Percentiles rank a stretch among this genome's conserved stretches.
These are phyloP conservation scores for Leucosporidium scottii DNA, from an alignment of 768 basidiomycete species.

Conservation along the genomic window DNA sequence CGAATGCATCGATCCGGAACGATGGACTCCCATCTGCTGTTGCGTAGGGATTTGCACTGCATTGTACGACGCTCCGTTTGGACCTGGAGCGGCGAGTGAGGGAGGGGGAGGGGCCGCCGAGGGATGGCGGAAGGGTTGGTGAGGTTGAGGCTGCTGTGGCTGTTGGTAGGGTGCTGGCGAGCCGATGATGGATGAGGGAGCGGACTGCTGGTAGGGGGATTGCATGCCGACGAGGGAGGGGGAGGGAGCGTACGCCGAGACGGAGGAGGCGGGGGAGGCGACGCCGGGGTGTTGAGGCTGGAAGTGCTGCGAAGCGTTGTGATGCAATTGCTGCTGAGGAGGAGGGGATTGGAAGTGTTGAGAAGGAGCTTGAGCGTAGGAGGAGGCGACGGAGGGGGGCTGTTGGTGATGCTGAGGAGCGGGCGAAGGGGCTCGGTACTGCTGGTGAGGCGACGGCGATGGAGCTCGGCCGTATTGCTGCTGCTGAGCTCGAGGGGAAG, in stretches of 20 bases:
- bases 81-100: background rate
- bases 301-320: slow-evolving; percentile 9
- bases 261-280: slow-evolving; percentile 38
- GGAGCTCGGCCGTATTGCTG: too few relatives aligned
- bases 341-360: background rate
- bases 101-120: background rate
- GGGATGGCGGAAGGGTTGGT: background rate
- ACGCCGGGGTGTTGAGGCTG: slow-evolving; percentile 18
- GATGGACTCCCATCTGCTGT: background rate
- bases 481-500: slow-evolving; percentile 38
- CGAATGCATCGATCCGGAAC: slow-evolving; percentile 12
- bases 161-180: slow-evolving; percentile 44
- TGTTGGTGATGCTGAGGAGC: slow-evolving; percentile 5
- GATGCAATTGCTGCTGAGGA: background rate
- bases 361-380: slow-evolving; percentile 11
- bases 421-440: background rate
- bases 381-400: background rate
- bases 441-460: slow-evolving; percentile 38
- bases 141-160: background rate
- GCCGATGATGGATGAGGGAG: slow-evolving; percentile 25
- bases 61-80: background rate
- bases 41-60: too few relatives aligned
- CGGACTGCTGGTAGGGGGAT: background rate
- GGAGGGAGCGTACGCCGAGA: background rate
- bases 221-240: background rate